A percentile compares a stretch with the other conserved stretches of the same genome.
These are phyloP conservation scores for Leccinum cinnamomeum DNA, from an alignment of 1,284 basidiomycete species.

Conservation along the genomic window DNA sequence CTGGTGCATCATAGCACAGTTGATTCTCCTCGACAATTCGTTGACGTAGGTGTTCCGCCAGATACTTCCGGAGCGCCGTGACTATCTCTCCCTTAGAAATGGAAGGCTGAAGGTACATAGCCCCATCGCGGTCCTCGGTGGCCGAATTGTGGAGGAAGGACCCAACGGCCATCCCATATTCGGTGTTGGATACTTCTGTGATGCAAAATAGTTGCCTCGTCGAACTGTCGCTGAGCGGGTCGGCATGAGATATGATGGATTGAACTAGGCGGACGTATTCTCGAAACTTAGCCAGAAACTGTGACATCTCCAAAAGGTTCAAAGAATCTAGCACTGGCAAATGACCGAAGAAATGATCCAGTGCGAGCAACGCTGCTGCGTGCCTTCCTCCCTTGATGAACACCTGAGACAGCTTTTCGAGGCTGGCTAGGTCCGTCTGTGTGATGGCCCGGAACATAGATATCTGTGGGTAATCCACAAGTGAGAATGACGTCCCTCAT, in stretches of 20 bases:
- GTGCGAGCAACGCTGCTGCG: slow-evolving; percentile 23
- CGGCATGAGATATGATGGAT: slow-evolving; percentile 25
- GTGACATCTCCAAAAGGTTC: slow-evolving; percentile 29
- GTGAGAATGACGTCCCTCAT: background rate
- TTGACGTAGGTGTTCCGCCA: slow-evolving; percentile 33
- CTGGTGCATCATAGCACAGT: slow-evolving; percentile 31
- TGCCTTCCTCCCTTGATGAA: slow-evolving; percentile 14
- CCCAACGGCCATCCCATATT: slow-evolving; percentile 28
- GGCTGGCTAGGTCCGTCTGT: slow-evolving; percentile 4
- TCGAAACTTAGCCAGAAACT: slow-evolving; percentile 37
- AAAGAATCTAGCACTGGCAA: slow-evolving; percentile 16
- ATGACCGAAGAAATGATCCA: slow-evolving; percentile 28
- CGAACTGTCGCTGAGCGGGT: slow-evolving; percentile 27
- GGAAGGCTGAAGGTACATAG: background rate
- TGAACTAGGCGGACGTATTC: slow-evolving; percentile 39
- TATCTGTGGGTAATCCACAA: slow-evolving; percentile 14
- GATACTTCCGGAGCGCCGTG: slow-evolving; percentile 16
- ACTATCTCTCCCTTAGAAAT: slow-evolving; percentile 15
- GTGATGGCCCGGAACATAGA: slow-evolving; percentile 29
- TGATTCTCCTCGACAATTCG: slow-evolving; percentile 39
- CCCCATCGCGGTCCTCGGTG: slow-evolving; percentile 3
- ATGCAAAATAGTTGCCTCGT: slow-evolving; percentile 44
- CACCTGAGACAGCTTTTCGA: slow-evolving; percentile 13
- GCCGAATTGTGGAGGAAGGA: slow-evolving; percentile 30
- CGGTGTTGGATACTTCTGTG: slow-evolving; percentile 25